Evolutionary conservation across 495 filamentous ascomycete genomes (phyloP).

Genomic region (Talaromyces liani): DNA sequence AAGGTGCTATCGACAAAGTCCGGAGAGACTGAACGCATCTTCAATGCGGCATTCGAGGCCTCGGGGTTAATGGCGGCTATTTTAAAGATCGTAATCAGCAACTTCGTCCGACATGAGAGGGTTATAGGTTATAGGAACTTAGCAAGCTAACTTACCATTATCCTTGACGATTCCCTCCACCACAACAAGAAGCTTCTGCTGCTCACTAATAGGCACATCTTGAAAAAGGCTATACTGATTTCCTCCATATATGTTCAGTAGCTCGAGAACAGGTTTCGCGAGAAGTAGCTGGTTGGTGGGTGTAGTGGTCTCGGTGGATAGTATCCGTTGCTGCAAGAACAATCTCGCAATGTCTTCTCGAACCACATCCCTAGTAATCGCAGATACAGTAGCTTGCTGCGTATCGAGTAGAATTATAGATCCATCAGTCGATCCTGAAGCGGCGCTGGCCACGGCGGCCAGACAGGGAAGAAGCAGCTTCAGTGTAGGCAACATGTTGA

Average conservation of each 20-base stretch:
- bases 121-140: not conserved
- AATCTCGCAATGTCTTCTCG: constrained; percentile 3
- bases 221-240: constrained; percentile 23
- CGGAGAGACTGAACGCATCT: not conserved
- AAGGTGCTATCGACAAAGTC: constrained; percentile 5
- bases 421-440: not conserved
- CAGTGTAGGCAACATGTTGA: constrained; percentile 1
- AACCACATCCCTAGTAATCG: not conserved
- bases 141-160: constrained; percentile 1
- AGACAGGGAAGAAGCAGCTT: constrained; percentile 5
- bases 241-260: constrained; percentile 35
- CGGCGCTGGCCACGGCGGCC: constrained; percentile 3
- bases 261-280: constrained; percentile 23
- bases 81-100: not conserved
- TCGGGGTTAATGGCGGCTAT: not conserved
- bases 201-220: not conserved
- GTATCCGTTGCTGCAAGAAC: constrained; percentile 6
- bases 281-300: not conserved
- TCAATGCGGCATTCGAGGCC: not conserved
- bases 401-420: constrained; percentile 2
- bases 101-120: not conserved
- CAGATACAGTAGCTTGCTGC: not conserved
- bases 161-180: constrained; percentile 4
- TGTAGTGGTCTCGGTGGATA: not conserved
- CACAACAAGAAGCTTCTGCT: constrained; percentile 4